Conservation (phyloP, 2,329 filamentous ascomycete genomes). For the Rutstroemia sp. region DNA sequence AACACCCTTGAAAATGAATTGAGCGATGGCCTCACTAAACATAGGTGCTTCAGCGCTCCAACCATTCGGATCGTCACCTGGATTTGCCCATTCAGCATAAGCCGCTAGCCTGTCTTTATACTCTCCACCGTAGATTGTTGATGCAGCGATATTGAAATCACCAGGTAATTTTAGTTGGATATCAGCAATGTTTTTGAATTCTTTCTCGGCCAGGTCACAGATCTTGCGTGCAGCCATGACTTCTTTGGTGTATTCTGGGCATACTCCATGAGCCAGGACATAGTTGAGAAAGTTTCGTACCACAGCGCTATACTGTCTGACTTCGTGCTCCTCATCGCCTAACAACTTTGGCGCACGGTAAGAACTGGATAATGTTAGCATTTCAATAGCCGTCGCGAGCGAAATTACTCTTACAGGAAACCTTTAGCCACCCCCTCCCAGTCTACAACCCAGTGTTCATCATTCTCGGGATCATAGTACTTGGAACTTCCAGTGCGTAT, state of each 20-base stretch:
- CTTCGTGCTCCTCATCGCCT: constrained; percentile 44
- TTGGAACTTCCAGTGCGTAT: constrained; percentile 38
- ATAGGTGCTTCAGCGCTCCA: constrained; percentile 11
- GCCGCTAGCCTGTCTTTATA: constrained; percentile 16
- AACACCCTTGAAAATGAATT: constrained; percentile 37
- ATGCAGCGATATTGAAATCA: constrained; percentile 70
- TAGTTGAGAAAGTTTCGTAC: constrained; percentile 87
- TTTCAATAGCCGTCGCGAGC: no score
- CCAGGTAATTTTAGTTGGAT: constrained; percentile 57
- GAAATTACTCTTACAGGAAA: constrained; percentile 56
- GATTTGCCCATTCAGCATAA: constrained; percentile 12
- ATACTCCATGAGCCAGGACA: constrained; percentile 75
- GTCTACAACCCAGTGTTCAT: constrained; percentile 66
- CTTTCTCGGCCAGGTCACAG: constrained; percentile 58
- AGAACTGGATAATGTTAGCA: constrained; percentile 36
- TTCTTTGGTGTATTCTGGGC: constrained; percentile 67
- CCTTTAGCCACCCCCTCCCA: constrained; percentile 71
- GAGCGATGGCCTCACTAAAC: constrained; percentile 33
- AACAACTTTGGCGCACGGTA: constrained; percentile 49
- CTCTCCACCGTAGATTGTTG: constrained; percentile 55
- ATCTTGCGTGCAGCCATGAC: constrained; percentile 57
- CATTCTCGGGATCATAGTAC: constrained; percentile 44
- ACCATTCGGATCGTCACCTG: constrained; percentile 21
- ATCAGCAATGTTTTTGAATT: constrained; percentile 54
- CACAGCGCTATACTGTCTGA: constrained; percentile 57